Percentiles rank a stretch among this genome's conserved stretches.
These are phyloP conservation scores for Curvularia sp. DNA, from an alignment of 2,329 filamentous ascomycete genomes.

Conservation along the genomic window DNA sequence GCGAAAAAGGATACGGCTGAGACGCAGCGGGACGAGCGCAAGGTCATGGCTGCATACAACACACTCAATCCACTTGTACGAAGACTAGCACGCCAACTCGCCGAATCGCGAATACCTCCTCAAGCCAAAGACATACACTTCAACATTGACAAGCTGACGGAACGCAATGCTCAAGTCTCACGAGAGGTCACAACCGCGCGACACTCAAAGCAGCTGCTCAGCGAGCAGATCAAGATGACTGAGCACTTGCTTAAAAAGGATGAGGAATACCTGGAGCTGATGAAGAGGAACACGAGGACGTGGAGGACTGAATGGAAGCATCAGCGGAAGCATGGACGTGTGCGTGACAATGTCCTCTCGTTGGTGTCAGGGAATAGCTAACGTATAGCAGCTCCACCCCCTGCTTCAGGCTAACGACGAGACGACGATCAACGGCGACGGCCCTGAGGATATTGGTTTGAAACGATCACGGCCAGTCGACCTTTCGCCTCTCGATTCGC, in stretches of 20 bases:
- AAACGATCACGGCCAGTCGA: constrained; percentile 29
- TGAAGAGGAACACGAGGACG: constrained; percentile 41
- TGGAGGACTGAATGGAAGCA: constrained; percentile 44
- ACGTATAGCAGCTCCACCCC: constrained; percentile 45
- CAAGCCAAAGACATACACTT: constrained; percentile 61
- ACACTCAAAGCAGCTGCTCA: constrained; percentile 68
- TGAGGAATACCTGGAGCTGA: constrained; percentile 36
- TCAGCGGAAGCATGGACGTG: constrained; percentile 42
- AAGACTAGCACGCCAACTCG: constrained; percentile 65
- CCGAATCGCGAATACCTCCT: constrained; percentile 71
- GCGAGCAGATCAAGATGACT: constrained; percentile 64
- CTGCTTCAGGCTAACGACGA: constrained; percentile 35
- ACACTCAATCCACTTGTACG: constrained; percentile 64
- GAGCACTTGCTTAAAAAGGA: constrained; percentile 51
- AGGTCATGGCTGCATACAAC: constrained; percentile 61
- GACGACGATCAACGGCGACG: constrained; percentile 29
- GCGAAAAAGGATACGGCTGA: constrained; percentile 69
- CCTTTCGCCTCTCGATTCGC: constrained; percentile 34
- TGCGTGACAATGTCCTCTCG: constrained; percentile 22
- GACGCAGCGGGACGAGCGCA: constrained; percentile 58
- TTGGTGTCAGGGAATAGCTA: constrained; percentile 20
- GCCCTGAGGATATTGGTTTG: constrained; percentile 44
- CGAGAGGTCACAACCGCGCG: constrained; percentile 66
- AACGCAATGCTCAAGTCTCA: constrained; percentile 59
- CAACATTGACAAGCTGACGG: constrained; percentile 70